A percentile compares a stretch with the other conserved stretches of the same genome.
phyloP scores from a whole-genome alignment of 257 asterid genomes.

The Solanum phureja region DNA sequence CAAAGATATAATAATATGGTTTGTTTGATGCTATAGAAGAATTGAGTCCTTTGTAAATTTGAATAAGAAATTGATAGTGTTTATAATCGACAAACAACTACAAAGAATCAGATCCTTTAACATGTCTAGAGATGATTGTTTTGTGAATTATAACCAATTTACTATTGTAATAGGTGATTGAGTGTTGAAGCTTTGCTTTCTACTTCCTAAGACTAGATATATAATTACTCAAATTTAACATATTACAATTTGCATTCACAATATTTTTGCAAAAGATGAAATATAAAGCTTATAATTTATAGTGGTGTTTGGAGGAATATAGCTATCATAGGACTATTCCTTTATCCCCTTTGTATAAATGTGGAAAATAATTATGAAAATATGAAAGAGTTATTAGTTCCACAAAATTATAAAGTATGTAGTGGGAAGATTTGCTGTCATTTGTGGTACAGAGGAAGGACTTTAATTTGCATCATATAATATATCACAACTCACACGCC shows the following conservation, averaged over 20 bases:
- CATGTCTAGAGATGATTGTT: no score
- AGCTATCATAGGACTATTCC: neutral
- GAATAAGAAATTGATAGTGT: no score
- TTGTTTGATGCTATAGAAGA: neutral
- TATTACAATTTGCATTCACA: neutral
- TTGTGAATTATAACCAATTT: neutral
- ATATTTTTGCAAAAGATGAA: neutral
- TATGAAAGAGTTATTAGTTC: neutral
- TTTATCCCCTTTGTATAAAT: neutral
- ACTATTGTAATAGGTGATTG: no score
- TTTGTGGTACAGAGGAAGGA: constrained; percentile 6
- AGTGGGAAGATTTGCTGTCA: constrained; percentile 4
- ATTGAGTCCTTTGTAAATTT: neutral
- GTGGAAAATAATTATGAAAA: neutral
- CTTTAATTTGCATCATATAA: neutral
- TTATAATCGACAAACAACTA: no score
- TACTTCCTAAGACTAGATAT: no score
- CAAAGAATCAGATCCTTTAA: neutral
- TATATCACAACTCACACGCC: neutral
- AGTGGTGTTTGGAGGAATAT: neutral
- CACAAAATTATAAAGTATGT: neutral
- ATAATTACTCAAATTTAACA: neutral
- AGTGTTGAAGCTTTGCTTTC: no score
- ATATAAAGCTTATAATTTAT: neutral
- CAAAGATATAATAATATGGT: neutral